phyloP scores from a whole-genome alignment of 768 basidiomycete species.

The Kwoniella europaea region DNA sequence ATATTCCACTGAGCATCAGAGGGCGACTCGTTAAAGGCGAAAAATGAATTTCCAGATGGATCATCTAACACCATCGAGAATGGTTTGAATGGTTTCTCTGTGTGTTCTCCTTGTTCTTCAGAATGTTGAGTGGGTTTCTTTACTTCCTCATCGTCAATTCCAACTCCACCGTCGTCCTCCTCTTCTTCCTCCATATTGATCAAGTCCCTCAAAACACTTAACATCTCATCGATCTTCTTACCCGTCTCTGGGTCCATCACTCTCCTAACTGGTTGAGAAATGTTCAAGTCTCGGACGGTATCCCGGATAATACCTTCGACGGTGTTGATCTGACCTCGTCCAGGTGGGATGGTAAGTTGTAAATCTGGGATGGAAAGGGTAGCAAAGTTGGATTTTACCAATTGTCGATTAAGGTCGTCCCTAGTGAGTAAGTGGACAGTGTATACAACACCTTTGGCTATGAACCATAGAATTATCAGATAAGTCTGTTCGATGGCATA shows the following conservation, averaged over 20 bases:
- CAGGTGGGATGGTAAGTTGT: conserved; percentile 84
- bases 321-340: conserved; percentile 91
- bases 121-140: conserved; percentile 60
- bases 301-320: conserved; percentile 89
- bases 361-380: conserved; percentile 84
- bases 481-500: not conserved
- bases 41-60: conserved; percentile 93
- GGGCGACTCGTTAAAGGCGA: conserved; percentile 85
- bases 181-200: conserved; percentile 51
- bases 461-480: not conserved
- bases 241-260: conserved; percentile 73
- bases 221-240: conserved; percentile 73
- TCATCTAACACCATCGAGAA: conserved; percentile 90
- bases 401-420: conserved; percentile 84
- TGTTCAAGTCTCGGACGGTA: conserved; percentile 75
- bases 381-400: conserved; percentile 85
- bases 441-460: conserved; percentile 83
- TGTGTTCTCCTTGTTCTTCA: conserved; percentile 50
- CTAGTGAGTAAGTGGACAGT: conserved; percentile 76
- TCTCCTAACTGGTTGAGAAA: conserved; percentile 80
- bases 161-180: conserved; percentile 65
- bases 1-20: conserved; percentile 92
- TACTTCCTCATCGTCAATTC: conserved; percentile 64
- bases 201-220: conserved; percentile 62
- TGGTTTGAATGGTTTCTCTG: conserved; percentile 65